These are phyloP conservation scores for Phlyctochytrium planicorne DNA, from an alignment of 192 early-diverging fungal species.

Conservation along the genomic window DNA sequence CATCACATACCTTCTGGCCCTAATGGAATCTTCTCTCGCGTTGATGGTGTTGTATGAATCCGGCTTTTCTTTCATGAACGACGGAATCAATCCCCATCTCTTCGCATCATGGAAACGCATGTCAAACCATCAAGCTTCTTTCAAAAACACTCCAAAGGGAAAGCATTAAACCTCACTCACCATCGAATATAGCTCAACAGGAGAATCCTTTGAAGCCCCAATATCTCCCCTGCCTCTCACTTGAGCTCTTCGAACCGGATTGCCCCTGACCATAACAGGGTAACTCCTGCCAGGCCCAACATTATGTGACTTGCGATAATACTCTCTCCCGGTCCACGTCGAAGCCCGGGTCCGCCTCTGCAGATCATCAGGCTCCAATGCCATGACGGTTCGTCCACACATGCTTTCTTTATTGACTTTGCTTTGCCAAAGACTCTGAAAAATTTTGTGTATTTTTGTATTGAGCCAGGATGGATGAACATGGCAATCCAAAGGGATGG, in stretches of 20 bases:
- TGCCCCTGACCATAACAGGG: not conserved
- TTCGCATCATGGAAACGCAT: too few species aligned
- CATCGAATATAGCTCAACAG: not conserved
- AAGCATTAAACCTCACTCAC: not conserved
- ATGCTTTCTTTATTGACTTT: too few species aligned
- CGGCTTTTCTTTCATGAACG: not conserved
- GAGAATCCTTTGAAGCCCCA: not conserved
- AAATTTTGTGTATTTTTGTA: too few species aligned
- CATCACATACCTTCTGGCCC: not conserved
- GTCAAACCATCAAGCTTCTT: too few species aligned
- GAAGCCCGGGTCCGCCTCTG: not conserved
- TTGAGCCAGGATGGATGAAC: too few species aligned
- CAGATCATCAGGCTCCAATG: not conserved
- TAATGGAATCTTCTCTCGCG: constrained; percentile 42
- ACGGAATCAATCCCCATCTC: not conserved
- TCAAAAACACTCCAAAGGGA: too few species aligned
- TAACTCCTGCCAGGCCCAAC: not conserved
- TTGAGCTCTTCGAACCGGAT: not conserved
- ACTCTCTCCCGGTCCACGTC: not conserved
- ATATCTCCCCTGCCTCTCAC: not conserved
- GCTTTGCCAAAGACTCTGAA: too few species aligned
- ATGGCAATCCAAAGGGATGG: too few species aligned
- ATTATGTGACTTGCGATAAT: not conserved
- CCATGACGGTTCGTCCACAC: not conserved
- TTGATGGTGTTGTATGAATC: constrained; percentile 33